phyloP scores from a whole-genome alignment of 495 filamentous ascomycete genomes.

The Lophiostoma macrostomum region DNA sequence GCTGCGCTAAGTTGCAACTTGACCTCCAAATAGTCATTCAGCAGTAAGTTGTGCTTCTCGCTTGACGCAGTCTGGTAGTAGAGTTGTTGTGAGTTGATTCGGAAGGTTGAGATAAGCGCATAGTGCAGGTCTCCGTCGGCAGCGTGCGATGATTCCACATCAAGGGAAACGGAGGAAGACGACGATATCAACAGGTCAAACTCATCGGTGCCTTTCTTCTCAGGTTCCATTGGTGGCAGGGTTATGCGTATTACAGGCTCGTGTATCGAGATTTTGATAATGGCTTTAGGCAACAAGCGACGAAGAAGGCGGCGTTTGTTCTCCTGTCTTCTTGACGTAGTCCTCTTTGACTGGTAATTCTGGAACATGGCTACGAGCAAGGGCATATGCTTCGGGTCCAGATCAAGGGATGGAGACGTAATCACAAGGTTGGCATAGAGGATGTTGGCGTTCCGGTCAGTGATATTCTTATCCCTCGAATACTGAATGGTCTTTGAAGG shows the following conservation, averaged over 20 bases:
- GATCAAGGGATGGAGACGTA: constrained; percentile 90
- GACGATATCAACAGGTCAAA: constrained; percentile 94
- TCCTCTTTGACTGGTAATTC: constrained; percentile 15
- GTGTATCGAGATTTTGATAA: constrained; percentile 90
- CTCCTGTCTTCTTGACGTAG: constrained; percentile 19
- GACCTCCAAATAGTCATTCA: constrained; percentile 81
- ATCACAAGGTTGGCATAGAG: constrained; percentile 93
- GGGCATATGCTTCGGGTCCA: constrained; percentile 92
- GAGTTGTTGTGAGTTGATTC: constrained; percentile 81
- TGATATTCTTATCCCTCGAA: constrained; percentile 66
- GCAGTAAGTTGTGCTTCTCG: constrained; percentile 76
- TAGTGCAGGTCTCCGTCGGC: constrained; percentile 82
- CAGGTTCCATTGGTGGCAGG: constrained; percentile 69
- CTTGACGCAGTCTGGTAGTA: constrained; percentile 91
- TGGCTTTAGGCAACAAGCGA: constrained; percentile 90
- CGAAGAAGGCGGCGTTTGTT: constrained; percentile 70
- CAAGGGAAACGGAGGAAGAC: constrained; percentile 85
- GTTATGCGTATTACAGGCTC: constrained; percentile 90
- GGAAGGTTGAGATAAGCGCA: constrained; percentile 72
- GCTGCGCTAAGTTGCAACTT: constrained; percentile 80
- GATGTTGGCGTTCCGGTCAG: constrained; percentile 92
- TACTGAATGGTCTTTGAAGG: constrained; percentile 91
- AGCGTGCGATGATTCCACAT: constrained; percentile 92
- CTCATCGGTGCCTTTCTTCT: constrained; percentile 55
- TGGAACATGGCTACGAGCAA: constrained; percentile 66